These are phyloP conservation scores for Phytophthora boehmeriae DNA, from an alignment of 352 stramenopile genomes.

Conservation along the genomic window DNA sequence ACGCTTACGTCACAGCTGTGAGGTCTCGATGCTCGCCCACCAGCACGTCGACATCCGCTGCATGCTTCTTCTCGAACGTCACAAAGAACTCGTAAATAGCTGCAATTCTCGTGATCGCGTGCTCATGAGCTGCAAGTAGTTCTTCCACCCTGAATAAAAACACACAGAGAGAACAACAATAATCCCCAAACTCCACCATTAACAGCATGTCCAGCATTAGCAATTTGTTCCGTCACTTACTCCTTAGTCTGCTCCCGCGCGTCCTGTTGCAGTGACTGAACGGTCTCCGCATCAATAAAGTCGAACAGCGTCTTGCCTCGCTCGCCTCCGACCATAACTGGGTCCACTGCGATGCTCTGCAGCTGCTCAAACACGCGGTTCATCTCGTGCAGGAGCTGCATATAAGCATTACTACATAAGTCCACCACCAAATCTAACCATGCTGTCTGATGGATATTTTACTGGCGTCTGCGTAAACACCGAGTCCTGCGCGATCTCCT, in stretches of 20 bases:
- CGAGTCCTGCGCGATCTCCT: slow-evolving; percentile 47
- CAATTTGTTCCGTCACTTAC: slow-evolving; percentile 26
- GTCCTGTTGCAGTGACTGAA: slow-evolving; percentile 80
- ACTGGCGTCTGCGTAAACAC: slow-evolving; percentile 71
- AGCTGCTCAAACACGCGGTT: slow-evolving; percentile 77
- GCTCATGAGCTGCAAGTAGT: slow-evolving; percentile 58
- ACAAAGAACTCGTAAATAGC: slow-evolving; percentile 70
- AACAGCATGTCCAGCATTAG: background rate
- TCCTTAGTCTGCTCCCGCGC: slow-evolving; percentile 73
- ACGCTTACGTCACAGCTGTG: slow-evolving; percentile 31
- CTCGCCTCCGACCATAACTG: slow-evolving; percentile 58
- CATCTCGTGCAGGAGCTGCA: slow-evolving; percentile 75
- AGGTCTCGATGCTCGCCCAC: slow-evolving; percentile 34
- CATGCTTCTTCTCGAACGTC: slow-evolving; percentile 57
- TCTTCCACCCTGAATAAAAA: slow-evolving; percentile 63
- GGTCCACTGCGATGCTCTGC: slow-evolving; percentile 51
- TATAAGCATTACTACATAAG: background rate
- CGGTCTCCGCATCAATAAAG: slow-evolving; percentile 84
- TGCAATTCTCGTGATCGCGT: slow-evolving; percentile 63
- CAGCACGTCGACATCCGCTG: slow-evolving; percentile 36
- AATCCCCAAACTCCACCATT: background rate
- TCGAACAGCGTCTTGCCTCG: slow-evolving; percentile 81
- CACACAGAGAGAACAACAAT: background rate
- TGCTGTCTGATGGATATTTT: background rate
- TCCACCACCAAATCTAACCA: background rate